A percentile compares a stretch with the other conserved stretches of the same genome.
These are phyloP conservation scores for Eragrostis nindensis DNA, from an alignment of 176 grass and related monocot species.

Conservation along the genomic window DNA sequence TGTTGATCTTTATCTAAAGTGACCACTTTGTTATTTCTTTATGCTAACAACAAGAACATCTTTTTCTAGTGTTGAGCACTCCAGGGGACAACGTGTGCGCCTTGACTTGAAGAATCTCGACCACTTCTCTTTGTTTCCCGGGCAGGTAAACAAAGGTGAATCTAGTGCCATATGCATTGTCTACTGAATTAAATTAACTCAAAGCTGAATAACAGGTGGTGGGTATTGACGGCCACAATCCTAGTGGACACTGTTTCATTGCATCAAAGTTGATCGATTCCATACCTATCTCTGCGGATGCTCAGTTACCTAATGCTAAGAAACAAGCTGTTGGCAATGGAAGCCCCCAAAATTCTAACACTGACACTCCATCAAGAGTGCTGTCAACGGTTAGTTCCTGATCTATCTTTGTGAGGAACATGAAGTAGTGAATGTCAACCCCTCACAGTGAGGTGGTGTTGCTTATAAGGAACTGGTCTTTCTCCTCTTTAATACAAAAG, in stretches of 20 bases:
- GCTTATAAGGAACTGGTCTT: too few relatives aligned
- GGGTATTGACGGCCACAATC: constrained; percentile 90
- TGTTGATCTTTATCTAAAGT: constrained; percentile 5
- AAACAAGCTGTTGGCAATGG: constrained; percentile 64
- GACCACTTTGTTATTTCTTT: constrained; percentile 26
- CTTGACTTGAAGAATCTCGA: constrained; percentile 82
- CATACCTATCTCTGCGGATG: constrained; percentile 56
- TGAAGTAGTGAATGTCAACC: too few relatives aligned
- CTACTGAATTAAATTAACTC: constrained; percentile 35
- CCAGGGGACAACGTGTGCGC: constrained; percentile 73
- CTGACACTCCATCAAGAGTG: constrained; percentile 45
- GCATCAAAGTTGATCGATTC: constrained; percentile 80
- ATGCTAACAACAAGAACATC: constrained; percentile 26
- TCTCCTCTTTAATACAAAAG: too few relatives aligned
- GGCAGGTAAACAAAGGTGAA: constrained; percentile 60
- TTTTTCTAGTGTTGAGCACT: constrained; percentile 70
- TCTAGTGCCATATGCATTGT: constrained; percentile 17
- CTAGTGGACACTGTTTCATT: constrained; percentile 87
- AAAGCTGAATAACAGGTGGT: constrained; percentile 61
- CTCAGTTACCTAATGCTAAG: constrained; percentile 67
- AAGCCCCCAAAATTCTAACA: constrained; percentile 41
- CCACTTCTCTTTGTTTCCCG: constrained; percentile 88
- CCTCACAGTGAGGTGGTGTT: too few relatives aligned
- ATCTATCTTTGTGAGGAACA: neutral
- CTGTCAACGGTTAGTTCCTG: constrained; percentile 65